Evolutionary conservation across 2,329 filamentous ascomycete genomes (phyloP).

Genomic region (Trichoderma lentiforme): DNA sequence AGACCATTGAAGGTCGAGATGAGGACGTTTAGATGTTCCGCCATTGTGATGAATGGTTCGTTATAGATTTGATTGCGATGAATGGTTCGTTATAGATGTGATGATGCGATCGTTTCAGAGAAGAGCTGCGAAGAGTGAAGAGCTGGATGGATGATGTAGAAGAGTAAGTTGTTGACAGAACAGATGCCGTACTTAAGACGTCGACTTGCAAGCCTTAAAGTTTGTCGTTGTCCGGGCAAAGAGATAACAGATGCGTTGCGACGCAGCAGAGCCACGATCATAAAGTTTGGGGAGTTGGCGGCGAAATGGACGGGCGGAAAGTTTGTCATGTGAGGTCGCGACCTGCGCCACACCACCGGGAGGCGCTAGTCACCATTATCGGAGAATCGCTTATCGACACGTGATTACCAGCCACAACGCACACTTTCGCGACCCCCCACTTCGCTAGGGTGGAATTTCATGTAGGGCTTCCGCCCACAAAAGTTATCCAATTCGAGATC

Average conservation of each 20-base stretch:
- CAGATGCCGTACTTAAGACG: not conserved
- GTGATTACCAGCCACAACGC: constrained; percentile 31
- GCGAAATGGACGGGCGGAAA: not conserved
- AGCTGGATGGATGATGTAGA: not conserved
- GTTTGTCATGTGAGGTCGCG: constrained; percentile 2
- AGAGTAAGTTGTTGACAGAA: too few relatives aligned
- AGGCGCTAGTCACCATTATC: constrained; percentile 23
- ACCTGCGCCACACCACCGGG: constrained; percentile 11
- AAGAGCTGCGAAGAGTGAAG: not conserved
- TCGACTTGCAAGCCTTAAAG: not conserved
- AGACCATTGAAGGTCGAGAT: constrained; percentile 82
- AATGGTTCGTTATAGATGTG: not conserved
- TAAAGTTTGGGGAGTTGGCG: not conserved
- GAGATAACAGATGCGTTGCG: not conserved
- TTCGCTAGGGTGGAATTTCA: constrained; percentile 35
- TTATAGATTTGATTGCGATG: not conserved
- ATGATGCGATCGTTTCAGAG: constrained; percentile 2
- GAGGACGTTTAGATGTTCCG: constrained; percentile 66
- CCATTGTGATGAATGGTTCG: constrained; percentile 2
- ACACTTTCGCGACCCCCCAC: constrained; percentile 32
- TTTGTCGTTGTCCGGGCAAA: not conserved
- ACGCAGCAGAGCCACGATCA: not conserved
- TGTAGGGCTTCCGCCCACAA: constrained; percentile 46
- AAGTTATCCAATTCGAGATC: constrained; percentile 45
- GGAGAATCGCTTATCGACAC: constrained; percentile 32